Conservation (phyloP, 2,329 filamentous ascomycete genomes). For the Thielaviopsis musarum region DNA sequence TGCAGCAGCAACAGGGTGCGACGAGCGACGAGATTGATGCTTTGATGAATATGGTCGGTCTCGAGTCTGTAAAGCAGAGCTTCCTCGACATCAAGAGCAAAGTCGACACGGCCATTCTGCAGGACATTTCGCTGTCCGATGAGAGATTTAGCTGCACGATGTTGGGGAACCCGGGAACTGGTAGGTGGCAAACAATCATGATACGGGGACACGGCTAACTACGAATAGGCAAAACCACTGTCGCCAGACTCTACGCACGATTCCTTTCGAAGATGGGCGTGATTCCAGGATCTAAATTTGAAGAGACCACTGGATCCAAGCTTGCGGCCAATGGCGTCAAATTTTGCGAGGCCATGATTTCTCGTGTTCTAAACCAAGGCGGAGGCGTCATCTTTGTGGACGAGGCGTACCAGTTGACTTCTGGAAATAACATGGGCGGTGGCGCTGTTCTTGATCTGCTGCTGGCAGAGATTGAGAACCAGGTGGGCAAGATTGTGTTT, state of each 20-base stretch:
- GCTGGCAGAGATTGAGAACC: constrained; percentile 56
- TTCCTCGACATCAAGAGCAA: constrained; percentile 46
- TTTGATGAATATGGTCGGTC: constrained; percentile 53
- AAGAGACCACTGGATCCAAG: constrained; percentile 51
- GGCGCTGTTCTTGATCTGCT: constrained; percentile 51
- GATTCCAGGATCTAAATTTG: constrained; percentile 41
- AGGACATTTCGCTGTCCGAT: constrained; percentile 33
- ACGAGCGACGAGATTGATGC: constrained; percentile 38
- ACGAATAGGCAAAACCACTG: constrained; percentile 46
- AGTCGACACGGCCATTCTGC: constrained; percentile 42
- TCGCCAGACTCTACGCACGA: constrained; percentile 51
- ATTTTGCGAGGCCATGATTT: constrained; percentile 34
- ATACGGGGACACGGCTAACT: neutral
- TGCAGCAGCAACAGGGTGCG: constrained; percentile 34
- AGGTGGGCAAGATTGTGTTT: constrained; percentile 51
- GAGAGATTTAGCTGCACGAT: constrained; percentile 40
- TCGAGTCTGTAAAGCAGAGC: constrained; percentile 49
- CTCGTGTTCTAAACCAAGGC: constrained; percentile 32
- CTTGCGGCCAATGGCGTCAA: constrained; percentile 40
- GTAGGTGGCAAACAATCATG: constrained; percentile 21
- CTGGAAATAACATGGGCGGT: constrained; percentile 39
- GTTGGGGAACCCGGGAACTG: constrained; percentile 61
- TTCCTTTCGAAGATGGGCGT: constrained; percentile 46
- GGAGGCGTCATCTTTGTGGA: constrained; percentile 65
- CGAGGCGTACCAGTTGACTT: constrained; percentile 58